Conservation (phyloP, 352 stramenopile species). For the Phytophthora pisi region DNA sequence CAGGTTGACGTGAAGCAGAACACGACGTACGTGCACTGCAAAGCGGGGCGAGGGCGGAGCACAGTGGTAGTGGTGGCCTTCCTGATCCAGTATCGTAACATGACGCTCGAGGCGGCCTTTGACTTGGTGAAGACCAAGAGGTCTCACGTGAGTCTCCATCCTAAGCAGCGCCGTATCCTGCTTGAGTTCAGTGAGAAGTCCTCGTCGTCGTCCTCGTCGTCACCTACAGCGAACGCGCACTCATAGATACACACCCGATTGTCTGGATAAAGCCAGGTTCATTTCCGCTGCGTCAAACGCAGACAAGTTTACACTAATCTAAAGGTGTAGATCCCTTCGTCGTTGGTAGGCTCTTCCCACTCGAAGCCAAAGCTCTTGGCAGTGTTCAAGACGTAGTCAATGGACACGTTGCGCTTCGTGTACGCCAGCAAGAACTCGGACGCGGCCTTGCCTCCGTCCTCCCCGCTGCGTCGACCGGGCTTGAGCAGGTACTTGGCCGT, state of each 20-base stretch:
- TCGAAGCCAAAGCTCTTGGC: conserved; percentile 67
- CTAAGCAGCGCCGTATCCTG: conserved; percentile 63
- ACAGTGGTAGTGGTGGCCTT: conserved; percentile 79
- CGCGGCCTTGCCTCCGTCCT: conserved; percentile 22
- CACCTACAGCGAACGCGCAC: neutral
- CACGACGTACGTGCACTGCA: conserved; percentile 85
- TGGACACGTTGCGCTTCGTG: conserved; percentile 72
- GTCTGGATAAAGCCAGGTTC: conserved; percentile 3
- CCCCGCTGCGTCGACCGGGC: conserved; percentile 23
- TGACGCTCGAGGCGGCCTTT: conserved; percentile 64
- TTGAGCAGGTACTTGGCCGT: conserved; percentile 54
- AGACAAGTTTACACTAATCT: conserved; percentile 39
- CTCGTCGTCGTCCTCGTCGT: conserved; percentile 9
- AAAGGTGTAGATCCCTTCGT: conserved; percentile 71
- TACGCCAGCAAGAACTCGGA: conserved; percentile 65
- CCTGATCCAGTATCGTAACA: conserved; percentile 60
- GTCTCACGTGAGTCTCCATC: conserved; percentile 68
- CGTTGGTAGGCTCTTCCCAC: conserved; percentile 50
- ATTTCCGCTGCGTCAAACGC: conserved; percentile 20
- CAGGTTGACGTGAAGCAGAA: conserved; percentile 56
- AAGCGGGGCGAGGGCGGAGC: conserved; percentile 76
- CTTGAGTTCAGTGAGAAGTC: conserved; percentile 39
- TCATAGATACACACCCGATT: conserved; percentile 7
- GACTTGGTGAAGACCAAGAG: conserved; percentile 59
- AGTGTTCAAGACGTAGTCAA: conserved; percentile 64